Percentiles rank a stretch among this genome's conserved stretches.
These are phyloP conservation scores for Teratosphaeria nubilosa DNA, from an alignment of 2,329 filamentous ascomycete species.

Conservation along the genomic window DNA sequence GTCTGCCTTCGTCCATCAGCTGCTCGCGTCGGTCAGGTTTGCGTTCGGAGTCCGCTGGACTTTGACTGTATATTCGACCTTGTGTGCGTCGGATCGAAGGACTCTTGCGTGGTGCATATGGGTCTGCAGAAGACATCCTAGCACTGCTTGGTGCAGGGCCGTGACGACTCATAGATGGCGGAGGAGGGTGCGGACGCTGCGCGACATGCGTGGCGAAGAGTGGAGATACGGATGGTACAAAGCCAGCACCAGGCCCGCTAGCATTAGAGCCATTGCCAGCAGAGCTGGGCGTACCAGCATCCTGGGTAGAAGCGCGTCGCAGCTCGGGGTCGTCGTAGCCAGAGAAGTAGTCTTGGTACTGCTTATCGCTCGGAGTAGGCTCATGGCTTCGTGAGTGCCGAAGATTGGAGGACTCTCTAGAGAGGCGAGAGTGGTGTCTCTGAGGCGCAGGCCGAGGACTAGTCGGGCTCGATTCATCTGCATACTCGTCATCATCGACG, in stretches of 20 bases:
- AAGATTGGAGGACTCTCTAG: constrained; percentile 23
- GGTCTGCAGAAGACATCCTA: constrained; percentile 1
- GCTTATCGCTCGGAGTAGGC: constrained; percentile 27
- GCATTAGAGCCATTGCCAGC: constrained; percentile 6
- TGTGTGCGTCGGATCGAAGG: constrained; percentile 2
- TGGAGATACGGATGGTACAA: constrained; percentile 35
- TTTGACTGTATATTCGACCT: constrained; percentile 1
- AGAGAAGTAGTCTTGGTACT: constrained; percentile 16
- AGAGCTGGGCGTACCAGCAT: constrained; percentile 11
- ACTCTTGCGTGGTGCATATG: neutral
- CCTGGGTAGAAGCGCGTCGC: constrained; percentile 9
- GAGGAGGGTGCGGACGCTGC: constrained; percentile 11
- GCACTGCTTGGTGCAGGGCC: neutral
- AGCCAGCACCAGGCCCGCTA: constrained; percentile 16
- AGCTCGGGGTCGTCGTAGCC: constrained; percentile 11
- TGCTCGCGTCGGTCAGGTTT: neutral
- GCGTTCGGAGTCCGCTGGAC: constrained; percentile 3
- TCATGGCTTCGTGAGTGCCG: constrained; percentile 35
- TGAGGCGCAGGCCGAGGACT: constrained; percentile 6
- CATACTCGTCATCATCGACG: constrained; percentile 3
- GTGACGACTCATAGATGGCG: neutral
- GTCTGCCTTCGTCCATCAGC: neutral
- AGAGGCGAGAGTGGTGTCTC: constrained; percentile 20
- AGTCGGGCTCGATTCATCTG: constrained; percentile 4
- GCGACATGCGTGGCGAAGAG: constrained; percentile 39